phyloP scores from a whole-genome alignment of 371 early-diverging fungal species.

The Circinella umbellata region DNA sequence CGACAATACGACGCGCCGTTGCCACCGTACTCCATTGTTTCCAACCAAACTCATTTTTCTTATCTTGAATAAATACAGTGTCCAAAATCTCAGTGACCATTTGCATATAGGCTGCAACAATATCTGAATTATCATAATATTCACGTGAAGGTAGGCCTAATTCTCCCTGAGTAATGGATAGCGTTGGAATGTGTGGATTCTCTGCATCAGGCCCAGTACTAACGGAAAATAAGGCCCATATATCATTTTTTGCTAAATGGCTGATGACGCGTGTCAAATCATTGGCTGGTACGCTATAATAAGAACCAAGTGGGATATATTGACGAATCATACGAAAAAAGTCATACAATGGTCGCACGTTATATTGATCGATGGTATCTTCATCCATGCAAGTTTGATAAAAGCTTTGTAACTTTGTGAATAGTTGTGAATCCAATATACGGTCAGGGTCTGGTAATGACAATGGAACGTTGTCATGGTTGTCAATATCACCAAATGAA shows the following conservation, averaged over 20 bases:
- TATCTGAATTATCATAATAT: slow-evolving; percentile 48
- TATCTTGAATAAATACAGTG: slow-evolving; percentile 31
- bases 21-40: slow-evolving; percentile 34
- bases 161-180: slow-evolving; percentile 46
- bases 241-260: slow-evolving; percentile 20
- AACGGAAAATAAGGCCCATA: slow-evolving; percentile 44
- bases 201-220: slow-evolving; percentile 37
- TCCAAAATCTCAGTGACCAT: slow-evolving; percentile 36
- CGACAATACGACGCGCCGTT: slow-evolving; percentile 42
- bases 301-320: slow-evolving; percentile 20
- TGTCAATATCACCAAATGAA: slow-evolving; percentile 8
- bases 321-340: slow-evolving; percentile 38
- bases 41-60: slow-evolving; percentile 38
- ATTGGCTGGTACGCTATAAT: slow-evolving; percentile 1
- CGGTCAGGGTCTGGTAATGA: slow-evolving; percentile 38
- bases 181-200: slow-evolving; percentile 25
- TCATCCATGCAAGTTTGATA: slow-evolving; percentile 62
- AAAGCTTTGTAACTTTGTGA: slow-evolving; percentile 47
- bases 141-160: slow-evolving; percentile 56
- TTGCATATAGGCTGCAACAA: slow-evolving; percentile 33
- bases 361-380: slow-evolving; percentile 34
- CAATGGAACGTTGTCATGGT: not conserved
- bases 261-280: slow-evolving; percentile 24
- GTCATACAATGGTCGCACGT: slow-evolving; percentile 43
- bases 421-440: slow-evolving; percentile 46